A percentile compares a stretch with the other conserved stretches of the same genome.
These are phyloP conservation scores for Carex pumila DNA, from an alignment of 176 grass and related monocot species.

Conservation along the genomic window DNA sequence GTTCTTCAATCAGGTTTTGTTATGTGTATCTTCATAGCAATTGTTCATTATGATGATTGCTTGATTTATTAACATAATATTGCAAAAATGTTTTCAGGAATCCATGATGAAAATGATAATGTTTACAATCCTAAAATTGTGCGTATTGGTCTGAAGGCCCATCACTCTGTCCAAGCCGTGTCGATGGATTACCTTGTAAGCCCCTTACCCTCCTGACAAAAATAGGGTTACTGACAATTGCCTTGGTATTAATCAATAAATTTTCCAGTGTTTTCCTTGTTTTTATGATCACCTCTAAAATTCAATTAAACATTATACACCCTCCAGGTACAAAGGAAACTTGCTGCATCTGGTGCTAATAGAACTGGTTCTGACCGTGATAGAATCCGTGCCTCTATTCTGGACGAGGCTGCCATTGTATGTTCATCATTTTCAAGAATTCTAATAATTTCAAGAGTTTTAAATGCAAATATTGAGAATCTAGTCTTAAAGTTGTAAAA, in stretches of 20 bases:
- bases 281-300: constrained; percentile 11
- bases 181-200: constrained; percentile 95
- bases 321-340: constrained; percentile 79
- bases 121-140: constrained; percentile 95
- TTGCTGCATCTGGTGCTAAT: constrained; percentile 45
- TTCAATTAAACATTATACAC: constrained; percentile 26
- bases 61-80: constrained; percentile 7
- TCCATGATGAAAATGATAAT: constrained; percentile 85
- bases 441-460: background rate
- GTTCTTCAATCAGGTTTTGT: constrained; percentile 73
- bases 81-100: constrained; percentile 45
- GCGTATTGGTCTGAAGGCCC: constrained; percentile 84
- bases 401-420: constrained; percentile 94
- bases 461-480: background rate
- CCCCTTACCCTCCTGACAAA: background rate
- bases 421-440: constrained; percentile 20
- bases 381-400: constrained; percentile 61
- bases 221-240: background rate
- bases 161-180: constrained; percentile 93
- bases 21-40: constrained; percentile 13
- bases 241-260: background rate
- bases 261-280: background rate
- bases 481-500: constrained; percentile 12
- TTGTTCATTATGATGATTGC: background rate
- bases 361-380: constrained; percentile 53